Base-by-base conservation (phyloP, 352 stramenopile genomes). In the Globisporangium mamillatum region DNA sequence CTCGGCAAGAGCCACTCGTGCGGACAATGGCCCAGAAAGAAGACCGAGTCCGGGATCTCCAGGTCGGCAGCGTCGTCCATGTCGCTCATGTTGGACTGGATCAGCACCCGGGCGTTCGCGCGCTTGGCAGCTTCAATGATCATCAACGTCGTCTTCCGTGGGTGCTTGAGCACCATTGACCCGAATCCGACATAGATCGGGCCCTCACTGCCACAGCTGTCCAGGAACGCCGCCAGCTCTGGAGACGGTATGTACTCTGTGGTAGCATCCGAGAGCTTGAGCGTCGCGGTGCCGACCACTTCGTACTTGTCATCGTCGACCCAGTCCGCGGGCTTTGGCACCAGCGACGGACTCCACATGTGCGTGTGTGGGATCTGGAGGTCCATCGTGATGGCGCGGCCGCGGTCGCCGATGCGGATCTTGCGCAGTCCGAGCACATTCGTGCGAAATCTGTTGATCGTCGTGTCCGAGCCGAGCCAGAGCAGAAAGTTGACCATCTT, bases 171-270 rank as follows among this genome's bases (percentile, higher is more conserved):
- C 0, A 98, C 78, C 93, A 98, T 98, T 7, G 79, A 94, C 9
- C 95, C 95, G 71, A 98, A 98, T 0, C 95, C 95, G 46, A 98
- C 86, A 60, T 98, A 98, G 69, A 98, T 92, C 6, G 94, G 93
- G 1, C 83, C 82, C 1, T 60, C 75, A 3, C 2, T 14, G 14
- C 22, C 29, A 18, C 16, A 24, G 7, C 72, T 44, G 9, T 67
- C 82, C n/a, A 96, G 71, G 64, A 97, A 97, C 0, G 73, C 79
- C 16, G 78, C 73, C 0, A 95, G 77, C 10, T 92, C 79, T 1
- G 75, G 72, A 20, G 82, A 69, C 16, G 87, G 76, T n/a, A 69
- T 78, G 60, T 91, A 82, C 3, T 38, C 16, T 0, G 10, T 9
- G 16, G 3, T 27, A 0, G 8, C 18, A 14, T 53, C 61, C 4